phyloP scores from a whole-genome alignment of 2,329 filamentous ascomycete genomes.

The Trichoderma sp. region DNA sequence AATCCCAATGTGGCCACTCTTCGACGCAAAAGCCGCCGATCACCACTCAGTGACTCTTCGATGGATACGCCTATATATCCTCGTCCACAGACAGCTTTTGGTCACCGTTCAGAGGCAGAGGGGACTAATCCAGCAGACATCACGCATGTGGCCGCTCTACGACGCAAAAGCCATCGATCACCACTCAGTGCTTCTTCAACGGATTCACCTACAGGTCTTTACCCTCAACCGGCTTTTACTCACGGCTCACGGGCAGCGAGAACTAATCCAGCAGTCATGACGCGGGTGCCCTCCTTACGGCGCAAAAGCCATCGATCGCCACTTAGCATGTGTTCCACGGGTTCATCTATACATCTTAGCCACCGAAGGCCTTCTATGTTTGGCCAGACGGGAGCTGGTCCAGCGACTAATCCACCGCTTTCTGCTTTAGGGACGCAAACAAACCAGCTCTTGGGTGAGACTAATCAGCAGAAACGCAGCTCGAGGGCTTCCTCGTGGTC shows the following conservation, averaged over 20 bases:
- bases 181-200: neutral
- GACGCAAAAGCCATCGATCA: neutral
- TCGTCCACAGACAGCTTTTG: neutral
- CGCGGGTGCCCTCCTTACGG: neutral
- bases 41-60: neutral
- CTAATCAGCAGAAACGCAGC: neutral
- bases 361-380: neutral
- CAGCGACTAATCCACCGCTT: neutral
- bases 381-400: neutral
- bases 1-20: conserved; percentile 2
- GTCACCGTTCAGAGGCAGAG: neutral
- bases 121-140: neutral
- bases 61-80: neutral
- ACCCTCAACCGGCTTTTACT: neutral
- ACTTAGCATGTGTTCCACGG: neutral
- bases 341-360: neutral
- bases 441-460: neutral
- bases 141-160: neutral
- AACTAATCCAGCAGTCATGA: neutral
- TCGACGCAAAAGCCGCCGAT: neutral
- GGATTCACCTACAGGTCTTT: neutral
- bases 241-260: neutral
- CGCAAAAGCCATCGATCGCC: neutral
- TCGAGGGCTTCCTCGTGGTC: neutral
- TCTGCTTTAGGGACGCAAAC: neutral